Evolutionary conservation across 768 basidiomycete species (phyloP).

Genomic region (Mycena sanguinolenta): DNA sequence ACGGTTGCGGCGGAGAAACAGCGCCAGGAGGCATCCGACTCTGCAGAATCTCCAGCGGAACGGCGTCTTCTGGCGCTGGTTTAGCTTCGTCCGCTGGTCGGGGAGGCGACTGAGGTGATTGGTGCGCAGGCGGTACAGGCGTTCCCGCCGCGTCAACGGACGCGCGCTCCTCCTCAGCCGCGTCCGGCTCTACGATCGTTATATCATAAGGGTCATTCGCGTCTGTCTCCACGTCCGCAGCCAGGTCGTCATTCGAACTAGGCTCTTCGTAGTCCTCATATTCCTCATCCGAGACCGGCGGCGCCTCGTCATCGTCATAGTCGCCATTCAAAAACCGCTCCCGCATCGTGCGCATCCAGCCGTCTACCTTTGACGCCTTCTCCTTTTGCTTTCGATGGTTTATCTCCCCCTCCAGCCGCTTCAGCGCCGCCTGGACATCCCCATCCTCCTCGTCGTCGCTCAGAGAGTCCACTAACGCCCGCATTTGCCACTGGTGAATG

Average conservation of each 20-base stretch:
- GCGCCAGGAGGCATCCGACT: slow-evolving; percentile 62
- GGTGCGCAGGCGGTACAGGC: slow-evolving; percentile 44
- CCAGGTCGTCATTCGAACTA: slow-evolving; percentile 22
- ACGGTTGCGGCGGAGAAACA: slow-evolving; percentile 37
- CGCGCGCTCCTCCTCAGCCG: slow-evolving; percentile 38
- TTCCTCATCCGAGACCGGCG: slow-evolving; percentile 66
- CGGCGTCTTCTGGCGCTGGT: slow-evolving; percentile 70
- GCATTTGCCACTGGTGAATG: slow-evolving; percentile 88
- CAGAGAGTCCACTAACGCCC: slow-evolving; percentile 80
- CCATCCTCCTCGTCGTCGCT: slow-evolving; percentile 83
- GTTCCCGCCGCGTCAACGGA: slow-evolving; percentile 44
- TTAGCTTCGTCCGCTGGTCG: slow-evolving; percentile 56
- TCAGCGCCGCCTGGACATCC: slow-evolving; percentile 86
- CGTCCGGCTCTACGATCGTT: slow-evolving; percentile 32
- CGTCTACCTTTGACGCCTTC: slow-evolving; percentile 83
- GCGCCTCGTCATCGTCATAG: slow-evolving; percentile 67
- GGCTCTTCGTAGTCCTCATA: slow-evolving; percentile 50
- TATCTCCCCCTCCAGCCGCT: slow-evolving; percentile 87
- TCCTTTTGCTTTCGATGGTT: slow-evolving; percentile 78
- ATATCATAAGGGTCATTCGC: slow-evolving; percentile 21
- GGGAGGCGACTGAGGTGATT: slow-evolving; percentile 51
- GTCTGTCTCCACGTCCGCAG: slow-evolving; percentile 17
- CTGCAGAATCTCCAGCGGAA: slow-evolving; percentile 76
- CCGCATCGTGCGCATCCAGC: slow-evolving; percentile 83
- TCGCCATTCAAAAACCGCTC: slow-evolving; percentile 75